Evolutionary conservation across 371 early-diverging fungal genomes (phyloP).

Genomic region (Blakeslea trispora): DNA sequence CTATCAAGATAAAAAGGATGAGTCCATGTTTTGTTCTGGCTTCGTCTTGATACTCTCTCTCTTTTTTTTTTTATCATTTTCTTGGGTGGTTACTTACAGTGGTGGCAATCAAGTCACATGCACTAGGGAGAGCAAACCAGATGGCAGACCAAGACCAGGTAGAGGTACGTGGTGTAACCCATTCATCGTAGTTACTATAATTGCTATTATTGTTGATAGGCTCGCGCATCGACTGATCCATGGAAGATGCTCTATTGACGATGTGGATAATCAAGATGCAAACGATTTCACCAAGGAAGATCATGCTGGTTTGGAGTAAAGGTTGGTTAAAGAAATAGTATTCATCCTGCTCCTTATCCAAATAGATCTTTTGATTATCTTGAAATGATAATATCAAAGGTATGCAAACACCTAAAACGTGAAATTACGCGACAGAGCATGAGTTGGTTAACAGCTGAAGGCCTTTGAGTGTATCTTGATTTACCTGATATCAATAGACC

Average conservation of each 20-base stretch:
- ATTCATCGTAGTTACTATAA: slow-evolving; percentile 24
- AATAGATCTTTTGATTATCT: slow-evolving; percentile 34
- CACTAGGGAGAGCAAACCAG: slow-evolving; percentile 48
- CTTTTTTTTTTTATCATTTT: neutral
- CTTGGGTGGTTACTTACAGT: slow-evolving; percentile 44
- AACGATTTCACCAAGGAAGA: slow-evolving; percentile 47
- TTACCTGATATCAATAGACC: no score
- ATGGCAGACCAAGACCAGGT: slow-evolving; percentile 32
- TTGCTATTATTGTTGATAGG: slow-evolving; percentile 21
- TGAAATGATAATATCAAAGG: slow-evolving; percentile 49
- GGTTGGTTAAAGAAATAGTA: slow-evolving; percentile 38
- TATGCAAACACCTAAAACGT: slow-evolving; percentile 49
- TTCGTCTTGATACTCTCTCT: no score
- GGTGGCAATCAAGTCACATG: slow-evolving; percentile 46
- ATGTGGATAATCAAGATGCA: slow-evolving; percentile 46
- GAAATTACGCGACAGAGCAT: neutral
- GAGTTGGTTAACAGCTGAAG: no score
- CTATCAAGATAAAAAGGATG: slow-evolving; percentile 14
- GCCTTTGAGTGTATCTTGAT: no score
- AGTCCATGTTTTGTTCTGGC: no score
- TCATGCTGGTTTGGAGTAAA: slow-evolving; percentile 48
- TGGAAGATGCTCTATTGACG: slow-evolving; percentile 34
- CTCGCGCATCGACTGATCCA: slow-evolving; percentile 38
- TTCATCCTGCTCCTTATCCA: slow-evolving; percentile 19
- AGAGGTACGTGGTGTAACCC: slow-evolving; percentile 30